Evolutionary conservation across 2,329 filamentous ascomycete species (phyloP).

Genomic region (Cladophialophora carrionii): DNA sequence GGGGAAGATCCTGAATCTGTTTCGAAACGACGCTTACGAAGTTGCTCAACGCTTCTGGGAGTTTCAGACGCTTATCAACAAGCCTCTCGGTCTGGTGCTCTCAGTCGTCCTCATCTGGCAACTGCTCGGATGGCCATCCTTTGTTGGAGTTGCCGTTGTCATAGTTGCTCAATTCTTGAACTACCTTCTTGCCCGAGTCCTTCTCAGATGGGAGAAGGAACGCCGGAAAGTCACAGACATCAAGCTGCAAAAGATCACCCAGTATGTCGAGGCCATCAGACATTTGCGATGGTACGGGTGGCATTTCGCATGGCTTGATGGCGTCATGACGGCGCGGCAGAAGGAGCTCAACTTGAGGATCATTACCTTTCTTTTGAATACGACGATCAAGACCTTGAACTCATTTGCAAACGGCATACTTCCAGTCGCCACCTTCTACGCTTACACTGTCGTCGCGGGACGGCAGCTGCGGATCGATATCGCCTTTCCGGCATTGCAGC

Average conservation of each 20-base stretch:
- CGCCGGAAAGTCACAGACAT: constrained; percentile 75
- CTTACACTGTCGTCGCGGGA: constrained; percentile 73
- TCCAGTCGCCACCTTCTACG: constrained; percentile 78
- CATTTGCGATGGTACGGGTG: constrained; percentile 82
- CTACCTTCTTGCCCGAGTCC: constrained; percentile 64
- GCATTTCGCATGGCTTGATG: constrained; percentile 73
- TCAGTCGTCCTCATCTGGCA: constrained; percentile 74
- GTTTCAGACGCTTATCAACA: constrained; percentile 72
- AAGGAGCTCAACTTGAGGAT: constrained; percentile 69
- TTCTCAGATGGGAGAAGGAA: constrained; percentile 70
- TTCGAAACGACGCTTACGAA: constrained; percentile 79
- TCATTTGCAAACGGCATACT: constrained; percentile 73
- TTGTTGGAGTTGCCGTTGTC: constrained; percentile 72
- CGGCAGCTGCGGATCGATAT: constrained; percentile 74
- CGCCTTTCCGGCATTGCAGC: constrained; percentile 81
- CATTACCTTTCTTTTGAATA: constrained; percentile 64
- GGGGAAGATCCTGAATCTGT: constrained; percentile 86
- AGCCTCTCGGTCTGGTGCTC: constrained; percentile 74
- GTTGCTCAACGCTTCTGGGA: constrained; percentile 85
- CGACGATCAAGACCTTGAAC: constrained; percentile 70
- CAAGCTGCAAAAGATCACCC: constrained; percentile 77
- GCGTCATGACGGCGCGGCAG: constrained; percentile 69
- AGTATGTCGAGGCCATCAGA: constrained; percentile 84
- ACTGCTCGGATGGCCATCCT: constrained; percentile 77
- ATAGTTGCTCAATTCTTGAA: constrained; percentile 71